Percentiles rank a stretch among this genome's conserved stretches.
These are phyloP conservation scores for Phytophthora rubi DNA, from an alignment of 352 stramenopile genomes.

Conservation along the genomic window DNA sequence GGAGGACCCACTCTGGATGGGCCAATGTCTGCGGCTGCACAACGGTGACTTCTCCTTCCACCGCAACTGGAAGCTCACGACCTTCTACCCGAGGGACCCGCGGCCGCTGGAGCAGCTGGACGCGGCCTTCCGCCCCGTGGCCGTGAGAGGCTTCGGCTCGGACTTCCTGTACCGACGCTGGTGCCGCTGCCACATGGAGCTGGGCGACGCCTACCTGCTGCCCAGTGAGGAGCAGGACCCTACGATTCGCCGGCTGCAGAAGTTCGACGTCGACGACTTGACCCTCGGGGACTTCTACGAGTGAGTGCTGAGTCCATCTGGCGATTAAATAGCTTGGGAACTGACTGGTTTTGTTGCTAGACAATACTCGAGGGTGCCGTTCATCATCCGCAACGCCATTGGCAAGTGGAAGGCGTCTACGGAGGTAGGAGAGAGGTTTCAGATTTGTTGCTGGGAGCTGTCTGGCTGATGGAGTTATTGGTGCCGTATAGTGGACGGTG, in stretches of 20 bases:
- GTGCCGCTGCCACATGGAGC: conserved; percentile 80
- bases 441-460: not conserved
- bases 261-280: conserved; percentile 62
- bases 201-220: conserved; percentile 59
- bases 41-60: conserved; percentile 72
- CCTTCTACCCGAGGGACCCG: conserved; percentile 71
- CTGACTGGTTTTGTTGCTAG: conserved; percentile 32
- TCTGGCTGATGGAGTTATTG: not conserved
- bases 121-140: conserved; percentile 28
- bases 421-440: conserved; percentile 37
- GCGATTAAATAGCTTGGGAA: conserved; percentile 4
- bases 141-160: conserved; percentile 56
- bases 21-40: conserved; percentile 75
- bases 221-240: conserved; percentile 50
- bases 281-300: conserved; percentile 80
- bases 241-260: conserved; percentile 53
- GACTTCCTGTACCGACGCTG: conserved; percentile 90
- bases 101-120: conserved; percentile 36
- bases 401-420: conserved; percentile 72
- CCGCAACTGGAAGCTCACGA: conserved; percentile 78
- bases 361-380: conserved; percentile 72
- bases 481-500: conserved; percentile 66
- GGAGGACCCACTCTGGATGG: conserved; percentile 87
- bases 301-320: conserved; percentile 33
- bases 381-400: conserved; percentile 79